These are phyloP conservation scores for Pyricularia pennisetigena DNA, from an alignment of 2,329 filamentous ascomycete genomes.

Conservation along the genomic window DNA sequence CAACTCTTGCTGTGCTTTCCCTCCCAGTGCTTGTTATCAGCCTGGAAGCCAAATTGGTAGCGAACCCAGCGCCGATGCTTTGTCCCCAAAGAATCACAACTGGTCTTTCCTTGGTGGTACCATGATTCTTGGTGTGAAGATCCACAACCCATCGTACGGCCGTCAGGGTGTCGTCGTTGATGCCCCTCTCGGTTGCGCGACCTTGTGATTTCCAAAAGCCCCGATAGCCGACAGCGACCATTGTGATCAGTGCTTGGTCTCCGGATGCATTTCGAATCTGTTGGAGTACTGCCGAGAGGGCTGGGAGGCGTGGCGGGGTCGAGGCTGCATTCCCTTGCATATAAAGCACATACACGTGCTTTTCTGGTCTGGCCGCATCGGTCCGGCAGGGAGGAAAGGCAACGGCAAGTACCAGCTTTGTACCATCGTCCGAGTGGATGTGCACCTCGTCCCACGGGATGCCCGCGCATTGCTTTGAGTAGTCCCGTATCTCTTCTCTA, in stretches of 20 bases:
- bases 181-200: slow-evolving; percentile 58
- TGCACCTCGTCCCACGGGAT: slow-evolving; percentile 59
- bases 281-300: slow-evolving; percentile 42
- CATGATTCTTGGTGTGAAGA: slow-evolving; percentile 21
- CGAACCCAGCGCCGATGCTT: slow-evolving; percentile 65
- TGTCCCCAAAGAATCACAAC: slow-evolving; percentile 64
- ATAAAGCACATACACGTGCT: not conserved
- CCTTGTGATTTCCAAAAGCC: slow-evolving; percentile 74
- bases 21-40: slow-evolving; percentile 26
- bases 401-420: slow-evolving; percentile 50
- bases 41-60: slow-evolving; percentile 46
- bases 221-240: slow-evolving; percentile 52
- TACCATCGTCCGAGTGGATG: slow-evolving; percentile 53
- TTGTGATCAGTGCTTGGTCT: slow-evolving; percentile 26
- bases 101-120: slow-evolving; percentile 14
- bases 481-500: slow-evolving; percentile 56
- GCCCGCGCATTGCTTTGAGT: slow-evolving; percentile 45
- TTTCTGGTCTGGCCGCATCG: not conserved
- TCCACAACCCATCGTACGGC: slow-evolving; percentile 51
- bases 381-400: slow-evolving; percentile 25
- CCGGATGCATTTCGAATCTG: slow-evolving; percentile 28
- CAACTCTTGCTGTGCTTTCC: slow-evolving; percentile 14
- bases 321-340: slow-evolving; percentile 48
- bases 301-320: slow-evolving; percentile 44
- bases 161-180: slow-evolving; percentile 58